Conservation (phyloP, 1,139 yeast genomes). For the Taphrina communis region DNA sequence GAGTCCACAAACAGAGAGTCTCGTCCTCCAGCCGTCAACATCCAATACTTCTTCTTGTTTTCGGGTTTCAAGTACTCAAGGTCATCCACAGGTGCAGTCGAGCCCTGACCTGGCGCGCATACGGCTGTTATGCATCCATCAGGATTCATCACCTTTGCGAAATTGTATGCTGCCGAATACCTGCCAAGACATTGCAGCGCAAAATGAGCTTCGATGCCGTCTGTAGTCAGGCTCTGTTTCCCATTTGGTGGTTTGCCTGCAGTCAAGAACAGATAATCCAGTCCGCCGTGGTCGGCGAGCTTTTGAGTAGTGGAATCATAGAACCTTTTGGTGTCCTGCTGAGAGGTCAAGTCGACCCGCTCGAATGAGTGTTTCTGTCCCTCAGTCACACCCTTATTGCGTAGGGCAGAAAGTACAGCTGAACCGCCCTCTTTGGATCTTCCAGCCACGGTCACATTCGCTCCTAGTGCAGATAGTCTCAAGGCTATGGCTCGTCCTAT, state of each 20-base stretch:
- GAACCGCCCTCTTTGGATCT: constrained; percentile 32
- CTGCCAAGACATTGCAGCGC: constrained; percentile 37
- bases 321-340: constrained; percentile 33
- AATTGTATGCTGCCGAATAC: constrained; percentile 25
- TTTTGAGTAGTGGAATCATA: constrained; percentile 11
- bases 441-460: constrained; percentile 34
- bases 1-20: constrained; percentile 38
- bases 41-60: constrained; percentile 18
- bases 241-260: constrained; percentile 39
- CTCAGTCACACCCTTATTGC: constrained; percentile 10
- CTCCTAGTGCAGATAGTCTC: constrained; percentile 22
- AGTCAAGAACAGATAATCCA: constrained; percentile 33
- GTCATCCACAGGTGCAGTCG: constrained; percentile 24
- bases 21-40: constrained; percentile 25
- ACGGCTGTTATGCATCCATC: constrained; percentile 27
- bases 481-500: constrained; percentile 29
- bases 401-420: constrained; percentile 19
- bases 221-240: constrained; percentile 12
- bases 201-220: constrained; percentile 36
- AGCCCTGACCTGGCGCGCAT: constrained; percentile 35
- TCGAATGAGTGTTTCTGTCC: constrained; percentile 27
- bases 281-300: constrained; percentile 11
- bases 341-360: constrained; percentile 33
- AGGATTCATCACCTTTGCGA: constrained; percentile 20
- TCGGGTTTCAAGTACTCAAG: constrained; percentile 26